Base-by-base conservation (phyloP, 2,329 filamentous ascomycete genomes). In the Aspergillus sp. region DNA sequence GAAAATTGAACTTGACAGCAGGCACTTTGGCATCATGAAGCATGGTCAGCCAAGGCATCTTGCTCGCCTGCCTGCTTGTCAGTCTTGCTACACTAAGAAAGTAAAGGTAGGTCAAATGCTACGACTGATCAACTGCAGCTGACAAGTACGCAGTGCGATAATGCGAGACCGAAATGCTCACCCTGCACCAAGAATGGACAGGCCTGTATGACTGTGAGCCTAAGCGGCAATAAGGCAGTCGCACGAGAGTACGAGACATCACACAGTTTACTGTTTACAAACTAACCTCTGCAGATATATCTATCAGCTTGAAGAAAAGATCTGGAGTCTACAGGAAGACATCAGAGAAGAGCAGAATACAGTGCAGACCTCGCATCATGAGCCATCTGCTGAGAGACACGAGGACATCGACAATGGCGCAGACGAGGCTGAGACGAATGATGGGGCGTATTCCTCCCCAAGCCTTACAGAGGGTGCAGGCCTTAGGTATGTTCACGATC, bases 201-300 rank as follows among this genome's bases (percentile, higher is more conserved):
- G 9, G 54, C 52, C 26, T 66, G 62, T 35, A 41, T 64, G 34
- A 60, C 61, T 5, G 42, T 65, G 9, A 52, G 48, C 29, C 42
- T 57, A 0, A 52, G 49, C 12, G 54, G 53, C 6, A 43, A 52
- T 8, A 46, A 53, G 33, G 10, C 49, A 11, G 40, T 64, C n/a
- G 50, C 57, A 10, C 37, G 62, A 44, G 50, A 55, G 51, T 56
- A 48, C 19, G 19, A 19, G 19, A 19, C 19, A 19, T 19, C 19
- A 19, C 19, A 19, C 19, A 35, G 4, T 2, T 30, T 38, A 8
- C 39, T 39, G 26, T 33, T 7, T 9, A 9, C 12, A 28, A 38
- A 7, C 13, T 28, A n/a, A 2, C 11, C 9, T n/a, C 7, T 5
- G 6, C 13, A 56, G 53, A 46, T 57, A 52, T 11, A 55, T 62